Evolutionary conservation across 2,329 filamentous ascomycete species (phyloP), one percentile per base, ranked within the genome.

Genomic region (Amphichorda felina): DNA sequence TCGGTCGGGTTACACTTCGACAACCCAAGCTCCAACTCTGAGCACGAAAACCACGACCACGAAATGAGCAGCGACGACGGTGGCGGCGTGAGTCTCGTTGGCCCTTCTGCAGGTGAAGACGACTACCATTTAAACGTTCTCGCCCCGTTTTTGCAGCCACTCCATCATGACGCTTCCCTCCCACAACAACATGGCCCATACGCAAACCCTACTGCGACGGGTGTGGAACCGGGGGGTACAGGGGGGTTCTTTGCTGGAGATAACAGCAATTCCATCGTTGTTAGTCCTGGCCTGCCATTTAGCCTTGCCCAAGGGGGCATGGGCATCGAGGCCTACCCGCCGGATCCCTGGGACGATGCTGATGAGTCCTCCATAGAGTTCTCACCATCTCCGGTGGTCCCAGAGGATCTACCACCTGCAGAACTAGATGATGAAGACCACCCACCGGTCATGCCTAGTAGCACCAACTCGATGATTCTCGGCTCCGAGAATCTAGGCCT

Each of bases 401-500:
- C 30, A n/a, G 16, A 10, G 8, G 5, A 8, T 6, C 31, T 51
- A 48, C 38, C 57, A 54, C 39, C 47, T 49, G 4, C 55, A 54
- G 28, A 44, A 49, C 13, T 21, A 11, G 24, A 9, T 4, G 33
- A 35, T n/a, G 33, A 30, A 10, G 34, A 31, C 13, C 11, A 30
- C 11, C 26, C 14, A 19, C 34, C 34, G 10, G 3, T 50, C 8
- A 43, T 46, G 25, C 38, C 52, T 10, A 57, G 53, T 34, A 54
- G 55, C 21, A 51, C 52, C 5, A 59, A 55, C 30, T 54, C 55
- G 28, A 46, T 46, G 18, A 52, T 59, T 13, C 55, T 72, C 21
- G 61, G 61, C 8, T 65, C 66, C 10, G 58, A 60, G 36, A 77
- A 77, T 44, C 54, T 62, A 25, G 60, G 61, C 30, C 52, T 73